Percentiles rank a stretch among this genome's conserved stretches.
Conservation (phyloP, 2,329 filamentous ascomycete genomes). For the Pezicula radicicola region DNA sequence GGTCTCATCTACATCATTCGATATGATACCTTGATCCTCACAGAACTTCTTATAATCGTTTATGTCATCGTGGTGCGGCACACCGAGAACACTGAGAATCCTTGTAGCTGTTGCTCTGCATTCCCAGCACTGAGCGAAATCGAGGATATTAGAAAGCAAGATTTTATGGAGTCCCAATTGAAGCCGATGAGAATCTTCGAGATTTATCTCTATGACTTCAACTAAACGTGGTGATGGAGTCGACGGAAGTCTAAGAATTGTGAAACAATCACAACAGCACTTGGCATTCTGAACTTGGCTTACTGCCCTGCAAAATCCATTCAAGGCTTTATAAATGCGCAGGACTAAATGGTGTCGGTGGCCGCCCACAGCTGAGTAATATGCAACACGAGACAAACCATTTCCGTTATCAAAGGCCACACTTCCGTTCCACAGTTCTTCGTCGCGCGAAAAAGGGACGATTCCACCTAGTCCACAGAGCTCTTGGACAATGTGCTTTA, state of each 20-base stretch:
- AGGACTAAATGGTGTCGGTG: not conserved
- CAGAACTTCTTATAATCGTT: not conserved
- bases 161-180: not conserved
- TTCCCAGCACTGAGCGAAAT: too few relatives aligned
- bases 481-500: not conserved
- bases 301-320: not conserved
- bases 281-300: not conserved
- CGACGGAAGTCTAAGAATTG: not conserved
- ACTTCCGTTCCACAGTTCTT: not conserved
- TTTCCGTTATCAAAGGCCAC: constrained; percentile 1
- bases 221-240: too few relatives aligned
- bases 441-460: not conserved
- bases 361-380: not conserved
- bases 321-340: not conserved
- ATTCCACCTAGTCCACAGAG: constrained; percentile 3
- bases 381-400: not conserved
- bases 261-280: not conserved
- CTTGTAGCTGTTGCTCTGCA: too few relatives aligned
- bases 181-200: not conserved
- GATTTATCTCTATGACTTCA: not conserved
- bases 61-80: not conserved
- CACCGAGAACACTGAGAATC: not conserved
- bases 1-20: not conserved
- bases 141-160: too few relatives aligned
- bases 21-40: too few relatives aligned